Percentiles rank a stretch among this genome's conserved stretches.
Evolutionary conservation across 139 green algal genomes (phyloP).

Genomic region (Coelastrella sp.): DNA sequence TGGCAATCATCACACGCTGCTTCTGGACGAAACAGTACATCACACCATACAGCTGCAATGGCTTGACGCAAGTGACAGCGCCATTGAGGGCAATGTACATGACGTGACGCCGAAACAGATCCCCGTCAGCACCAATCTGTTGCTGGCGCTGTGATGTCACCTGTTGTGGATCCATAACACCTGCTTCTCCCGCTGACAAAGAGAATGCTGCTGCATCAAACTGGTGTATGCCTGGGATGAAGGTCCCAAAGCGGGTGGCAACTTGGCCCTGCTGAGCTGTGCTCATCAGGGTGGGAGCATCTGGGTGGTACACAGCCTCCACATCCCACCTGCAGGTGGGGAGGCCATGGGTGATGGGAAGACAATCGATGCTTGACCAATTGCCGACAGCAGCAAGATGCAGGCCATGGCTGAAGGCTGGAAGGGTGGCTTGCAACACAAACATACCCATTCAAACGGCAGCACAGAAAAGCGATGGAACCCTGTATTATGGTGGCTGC

Average conservation of each 20-base stretch:
- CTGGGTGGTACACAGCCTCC: slow-evolving; percentile 60
- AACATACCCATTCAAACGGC: no score
- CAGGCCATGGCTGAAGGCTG: not conserved
- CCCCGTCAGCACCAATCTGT: not conserved
- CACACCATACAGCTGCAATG: no score
- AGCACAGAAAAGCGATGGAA: no score
- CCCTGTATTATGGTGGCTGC: no score
- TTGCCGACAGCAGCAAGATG: not conserved
- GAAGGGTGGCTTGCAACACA: no score
- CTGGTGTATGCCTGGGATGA: slow-evolving; percentile 63
- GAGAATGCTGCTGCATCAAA: slow-evolving; percentile 82
- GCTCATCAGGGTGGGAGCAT: slow-evolving; percentile 15
- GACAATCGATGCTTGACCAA: no score
- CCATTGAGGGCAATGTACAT: no score
- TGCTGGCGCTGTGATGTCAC: not conserved
- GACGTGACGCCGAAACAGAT: not conserved
- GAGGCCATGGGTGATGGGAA: not conserved
- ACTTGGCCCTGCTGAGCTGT: slow-evolving; percentile 11
- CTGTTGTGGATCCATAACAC: slow-evolving; percentile 84
- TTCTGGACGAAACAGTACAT: not conserved
- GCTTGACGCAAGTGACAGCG: no score
- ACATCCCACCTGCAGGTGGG: slow-evolving; percentile 69
- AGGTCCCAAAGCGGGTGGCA: slow-evolving; percentile 75
- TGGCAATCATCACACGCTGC: not conserved
- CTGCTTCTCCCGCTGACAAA: slow-evolving; percentile 67